Conservation (phyloP, 1,284 basidiomycete species). For the Microbotryum scabiosae region DNA sequence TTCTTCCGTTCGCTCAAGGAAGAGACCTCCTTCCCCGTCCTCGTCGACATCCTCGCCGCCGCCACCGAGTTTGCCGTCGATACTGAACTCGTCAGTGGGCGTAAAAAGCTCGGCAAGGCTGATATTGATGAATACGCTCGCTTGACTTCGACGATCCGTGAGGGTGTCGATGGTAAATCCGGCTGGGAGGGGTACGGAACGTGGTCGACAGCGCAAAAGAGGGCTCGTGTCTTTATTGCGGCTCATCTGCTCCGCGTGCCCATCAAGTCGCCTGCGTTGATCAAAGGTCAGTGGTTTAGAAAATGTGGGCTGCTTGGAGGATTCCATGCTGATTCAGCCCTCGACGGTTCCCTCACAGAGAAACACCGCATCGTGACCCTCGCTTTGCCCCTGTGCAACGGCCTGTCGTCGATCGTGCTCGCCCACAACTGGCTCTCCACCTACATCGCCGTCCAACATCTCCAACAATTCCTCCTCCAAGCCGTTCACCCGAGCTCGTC, state of each 20-base stretch:
- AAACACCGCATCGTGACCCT: constrained; percentile 33
- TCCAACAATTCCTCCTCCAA: constrained; percentile 78
- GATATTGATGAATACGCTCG: constrained; percentile 28
- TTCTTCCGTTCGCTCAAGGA: constrained; percentile 86
- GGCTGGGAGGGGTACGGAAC: constrained; percentile 26
- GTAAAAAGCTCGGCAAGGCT: constrained; percentile 18
- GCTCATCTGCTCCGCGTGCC: constrained; percentile 75
- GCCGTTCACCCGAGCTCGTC: constrained; percentile 56
- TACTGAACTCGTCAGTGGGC: constrained; percentile 14
- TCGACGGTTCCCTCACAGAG: constrained; percentile 16
- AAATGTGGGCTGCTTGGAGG: neutral
- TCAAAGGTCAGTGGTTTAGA: constrained; percentile 49
- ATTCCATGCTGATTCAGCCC: neutral
- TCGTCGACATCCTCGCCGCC: constrained; percentile 65
- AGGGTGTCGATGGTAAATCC: constrained; percentile 38
- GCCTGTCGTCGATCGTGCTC: constrained; percentile 71
- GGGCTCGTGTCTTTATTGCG: constrained; percentile 68
- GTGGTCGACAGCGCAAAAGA: constrained; percentile 36
- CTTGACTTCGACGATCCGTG: constrained; percentile 18
- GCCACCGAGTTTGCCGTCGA: constrained; percentile 59
- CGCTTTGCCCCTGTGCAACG: constrained; percentile 51
- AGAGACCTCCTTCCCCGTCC: constrained; percentile 63
- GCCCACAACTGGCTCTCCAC: constrained; percentile 88
- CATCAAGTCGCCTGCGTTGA: constrained; percentile 51
- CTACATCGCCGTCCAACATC: constrained; percentile 66